Base-by-base conservation (phyloP, 148 eudicot species). In the Dysphania ambrosioides region DNA sequence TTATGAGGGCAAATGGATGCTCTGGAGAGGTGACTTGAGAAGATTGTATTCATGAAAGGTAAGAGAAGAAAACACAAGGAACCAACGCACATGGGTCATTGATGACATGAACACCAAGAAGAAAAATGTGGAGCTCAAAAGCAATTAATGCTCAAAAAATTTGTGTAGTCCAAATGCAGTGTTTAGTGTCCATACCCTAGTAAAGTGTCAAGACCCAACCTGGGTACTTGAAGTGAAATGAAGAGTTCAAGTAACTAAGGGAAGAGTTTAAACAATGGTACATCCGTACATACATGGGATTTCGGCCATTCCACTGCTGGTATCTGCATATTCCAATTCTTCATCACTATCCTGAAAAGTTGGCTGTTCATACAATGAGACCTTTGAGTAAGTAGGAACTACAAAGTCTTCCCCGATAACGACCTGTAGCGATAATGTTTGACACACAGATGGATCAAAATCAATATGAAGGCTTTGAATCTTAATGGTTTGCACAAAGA, bases 271-370 rank as follows among this genome's bases (percentile, higher is more conserved):
- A 60, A 65, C 26, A 57, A 69, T 69, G 65, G 61, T 72, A 78
- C n/a, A n/a, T n/a, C n/a, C n/a, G n/a, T n/a, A n/a, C 63, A 78
- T 89, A 92, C 97, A 69, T 68, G 93, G 71, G 74, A 74, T 68
- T 31, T 88, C 93, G 16, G 77, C 77, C 70, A 78, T 72, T 66
- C 88, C 96, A 78, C 83, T 79, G 85, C 88, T 87, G 78, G 76
- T 87, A 78, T 91, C 97, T 72, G 97, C 93, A 84, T 88, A 91
- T 80, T 94, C 98, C 82, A 94, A 87, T 89, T 94, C 98, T 83
- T 94, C 98, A 66, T 94, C 98, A 86, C 98, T 94, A 73, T 94
- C 98, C 84, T 90, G 86, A 58, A 80, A 82, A 78, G 88, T 84
- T 62, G 98, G 98, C 78, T 94, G 92, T 78, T 82, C 86, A 81